Base-by-base conservation (phyloP, 495 filamentous ascomycete genomes). In the Hypoxylon subgilvum region DNA sequence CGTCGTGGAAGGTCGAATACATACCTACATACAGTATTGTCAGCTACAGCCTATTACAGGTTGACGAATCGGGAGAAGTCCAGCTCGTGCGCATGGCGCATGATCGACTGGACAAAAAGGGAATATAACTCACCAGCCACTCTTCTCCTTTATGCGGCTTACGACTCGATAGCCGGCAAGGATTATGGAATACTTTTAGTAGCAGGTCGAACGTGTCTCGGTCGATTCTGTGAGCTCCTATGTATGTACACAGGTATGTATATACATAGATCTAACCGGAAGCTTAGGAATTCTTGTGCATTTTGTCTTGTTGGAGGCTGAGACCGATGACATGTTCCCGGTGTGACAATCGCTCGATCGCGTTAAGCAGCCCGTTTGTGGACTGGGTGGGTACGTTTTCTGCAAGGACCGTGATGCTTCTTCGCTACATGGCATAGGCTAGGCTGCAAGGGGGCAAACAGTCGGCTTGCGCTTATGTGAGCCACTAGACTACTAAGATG, bases 131-230 rank as follows among this genome's bases (percentile, higher is more conserved):
- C 34, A 50, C 36, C 50, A 40, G 46, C 23, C 27, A 44, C 51
- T 25, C 46, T 52, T 53, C 60, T 40, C 60, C 60, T 63, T 63
- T 58, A 63, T 63, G 60, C 60, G 52, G 53, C 42, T 48, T 52
- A 18, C 36, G 35, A 13, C 34, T 63, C 9, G 52, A 52, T 45
- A 17, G 10, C 42, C 14, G 14, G 36, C 25, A 44, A 43, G 54
- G 42, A 48, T 53, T 31, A 17, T 59, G 41, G 41, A 46, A 53
- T 47, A 27, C 22, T 52, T 13, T 50, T 16, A 21, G 38, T 38
- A 55, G 12, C 21, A 18, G 38, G 36, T 52, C 42, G 42, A 52
- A 49, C 31, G 42, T 45, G 58, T 47, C 23, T 42, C 25, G 36
- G 38, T 44, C 50, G 16, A 40, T 44, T 55, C 36, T 25, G 32